Conservation (phyloP, 805 yeast species). For the Saitoella complicata region DNA sequence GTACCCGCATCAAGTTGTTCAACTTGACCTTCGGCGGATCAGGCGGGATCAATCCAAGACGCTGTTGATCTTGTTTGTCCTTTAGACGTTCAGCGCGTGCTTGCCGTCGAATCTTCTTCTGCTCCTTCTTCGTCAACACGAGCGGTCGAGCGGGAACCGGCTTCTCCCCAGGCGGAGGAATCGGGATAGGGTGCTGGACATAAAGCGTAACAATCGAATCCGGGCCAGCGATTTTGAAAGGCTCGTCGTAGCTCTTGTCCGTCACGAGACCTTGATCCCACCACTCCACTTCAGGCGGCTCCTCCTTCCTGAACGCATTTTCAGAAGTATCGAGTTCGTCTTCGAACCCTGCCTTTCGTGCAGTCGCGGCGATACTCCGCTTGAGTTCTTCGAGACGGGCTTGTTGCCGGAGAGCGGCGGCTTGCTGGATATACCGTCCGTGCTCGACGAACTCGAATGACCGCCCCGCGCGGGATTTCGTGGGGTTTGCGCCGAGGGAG, state of each 20-base stretch:
- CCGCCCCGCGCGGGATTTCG: conserved; percentile 19
- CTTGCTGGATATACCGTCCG: conserved; percentile 49
- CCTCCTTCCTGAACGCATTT: conserved; percentile 8
- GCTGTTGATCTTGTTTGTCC: conserved; percentile 61
- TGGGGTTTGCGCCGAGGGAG: conserved; percentile 6
- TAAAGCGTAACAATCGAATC: conserved; percentile 45
- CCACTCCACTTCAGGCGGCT: conserved; percentile 67
- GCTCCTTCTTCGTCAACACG: conserved; percentile 59
- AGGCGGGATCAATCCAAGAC: conserved; percentile 68
- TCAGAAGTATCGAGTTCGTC: conserved; percentile 45
- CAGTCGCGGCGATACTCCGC: conserved; percentile 20
- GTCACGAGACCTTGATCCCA: conserved; percentile 60
- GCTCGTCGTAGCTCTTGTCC: conserved; percentile 17
- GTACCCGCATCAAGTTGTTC: conserved; percentile 69
- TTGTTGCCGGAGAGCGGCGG: conserved; percentile 31
- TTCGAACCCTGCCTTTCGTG: conserved; percentile 27
- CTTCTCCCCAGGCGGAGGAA: conserved; percentile 42
- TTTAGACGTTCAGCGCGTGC: conserved; percentile 46
- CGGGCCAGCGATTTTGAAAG: conserved; percentile 19
- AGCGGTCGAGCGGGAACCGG: conserved; percentile 30
- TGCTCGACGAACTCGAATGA: conserved; percentile 37
- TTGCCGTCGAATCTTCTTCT: conserved; percentile 54
- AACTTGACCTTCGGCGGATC: conserved; percentile 81
- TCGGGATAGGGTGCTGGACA: conserved; percentile 68
- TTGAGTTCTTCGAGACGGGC: conserved; percentile 22